Conservation (phyloP, 331 rosid species). For the Quercus lobata region DNA sequence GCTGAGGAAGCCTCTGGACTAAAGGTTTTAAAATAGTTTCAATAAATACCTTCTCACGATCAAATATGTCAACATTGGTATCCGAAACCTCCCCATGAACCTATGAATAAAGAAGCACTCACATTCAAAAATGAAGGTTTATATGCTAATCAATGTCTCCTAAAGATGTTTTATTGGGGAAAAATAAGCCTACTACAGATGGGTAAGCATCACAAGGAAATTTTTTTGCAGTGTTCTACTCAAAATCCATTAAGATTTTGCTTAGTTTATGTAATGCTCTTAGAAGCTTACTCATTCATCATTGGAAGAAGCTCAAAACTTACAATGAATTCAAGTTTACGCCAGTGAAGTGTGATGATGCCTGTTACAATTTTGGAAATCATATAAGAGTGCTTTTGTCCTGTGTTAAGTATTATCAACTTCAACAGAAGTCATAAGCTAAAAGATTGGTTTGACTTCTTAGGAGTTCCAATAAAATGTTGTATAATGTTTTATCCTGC, state of each 20-base stretch:
- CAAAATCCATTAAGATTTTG: neutral
- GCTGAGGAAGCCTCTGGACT: conserved; percentile 69
- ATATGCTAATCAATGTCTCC: conserved; percentile 1
- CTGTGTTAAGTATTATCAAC: neutral
- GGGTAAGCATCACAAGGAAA: neutral
- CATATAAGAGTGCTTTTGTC: neutral
- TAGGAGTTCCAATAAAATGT: too few species aligned
- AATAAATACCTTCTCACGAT: conserved; percentile 86
- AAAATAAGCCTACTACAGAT: neutral
- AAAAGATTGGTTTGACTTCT: too few species aligned
- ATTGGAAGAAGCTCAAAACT: neutral
- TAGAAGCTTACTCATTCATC: neutral
- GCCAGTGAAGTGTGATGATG: neutral
- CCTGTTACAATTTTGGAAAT: neutral
- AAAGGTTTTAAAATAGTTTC: conserved; percentile 76
- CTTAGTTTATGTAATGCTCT: neutral
- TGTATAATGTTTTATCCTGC: too few species aligned
- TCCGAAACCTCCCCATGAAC: conserved; percentile 94
- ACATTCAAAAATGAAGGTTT: conserved; percentile 10
- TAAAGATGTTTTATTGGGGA: neutral
- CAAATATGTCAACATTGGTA: conserved; percentile 73
- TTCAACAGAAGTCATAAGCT: too few species aligned
- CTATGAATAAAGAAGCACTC: conserved; percentile 30
- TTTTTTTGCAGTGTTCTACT: neutral
- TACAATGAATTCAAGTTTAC: neutral